These are phyloP conservation scores for Pterula multifida DNA, from an alignment of 1,284 basidiomycete species.

Conservation along the genomic window DNA sequence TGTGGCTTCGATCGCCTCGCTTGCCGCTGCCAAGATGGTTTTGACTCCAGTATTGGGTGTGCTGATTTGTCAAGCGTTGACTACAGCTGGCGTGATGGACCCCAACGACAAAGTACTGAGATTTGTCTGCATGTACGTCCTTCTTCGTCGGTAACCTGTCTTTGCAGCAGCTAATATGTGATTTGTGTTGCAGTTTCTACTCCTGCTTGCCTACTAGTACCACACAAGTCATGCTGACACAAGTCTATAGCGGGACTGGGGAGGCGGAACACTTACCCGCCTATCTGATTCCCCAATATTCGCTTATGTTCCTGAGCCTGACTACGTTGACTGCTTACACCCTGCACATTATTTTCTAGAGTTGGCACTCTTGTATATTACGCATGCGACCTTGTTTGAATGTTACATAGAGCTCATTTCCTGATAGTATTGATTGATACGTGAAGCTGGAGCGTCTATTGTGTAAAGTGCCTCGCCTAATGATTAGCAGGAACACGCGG, in stretches of 20 bases:
- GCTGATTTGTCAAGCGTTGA: slow-evolving; percentile 43
- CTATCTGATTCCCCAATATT: slow-evolving; percentile 57
- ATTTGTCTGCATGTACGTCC: slow-evolving; percentile 59
- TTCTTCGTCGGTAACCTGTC: slow-evolving; percentile 3
- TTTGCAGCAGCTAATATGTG: not conserved
- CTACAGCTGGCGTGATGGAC: slow-evolving; percentile 35
- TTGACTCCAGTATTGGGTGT: slow-evolving; percentile 63
- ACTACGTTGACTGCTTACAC: slow-evolving; percentile 45
- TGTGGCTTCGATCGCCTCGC: slow-evolving; percentile 45
- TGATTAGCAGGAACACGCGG: not conserved
- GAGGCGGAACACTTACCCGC: slow-evolving; percentile 45
- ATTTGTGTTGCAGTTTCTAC: slow-evolving; percentile 31
- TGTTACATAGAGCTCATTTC: no score
- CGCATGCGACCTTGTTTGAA: not conserved
- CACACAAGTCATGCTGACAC: slow-evolving; percentile 50
- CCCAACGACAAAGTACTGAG: slow-evolving; percentile 47
- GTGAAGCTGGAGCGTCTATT: no score
- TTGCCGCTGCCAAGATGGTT: slow-evolving; percentile 56
- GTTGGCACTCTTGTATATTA: not conserved
- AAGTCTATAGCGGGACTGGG: slow-evolving; percentile 57
- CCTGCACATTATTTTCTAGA: slow-evolving; percentile 37
- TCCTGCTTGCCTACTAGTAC: slow-evolving; percentile 58
- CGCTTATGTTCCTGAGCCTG: slow-evolving; percentile 54
- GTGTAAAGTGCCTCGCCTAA: no score
- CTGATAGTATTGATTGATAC: no score